These are phyloP conservation scores for Solanum lignicaule DNA, from an alignment of 257 asterid genomes.

Conservation along the genomic window DNA sequence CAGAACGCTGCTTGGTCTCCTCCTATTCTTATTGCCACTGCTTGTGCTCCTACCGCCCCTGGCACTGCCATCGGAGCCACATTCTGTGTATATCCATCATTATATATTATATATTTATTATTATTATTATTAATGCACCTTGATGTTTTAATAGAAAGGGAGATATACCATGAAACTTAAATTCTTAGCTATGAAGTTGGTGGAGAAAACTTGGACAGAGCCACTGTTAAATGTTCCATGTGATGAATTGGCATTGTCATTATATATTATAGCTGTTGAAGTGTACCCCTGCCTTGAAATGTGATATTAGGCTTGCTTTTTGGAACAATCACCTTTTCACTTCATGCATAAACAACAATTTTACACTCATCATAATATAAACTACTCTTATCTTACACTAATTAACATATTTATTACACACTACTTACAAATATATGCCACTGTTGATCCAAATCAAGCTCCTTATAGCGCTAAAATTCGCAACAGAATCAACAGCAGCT, in stretches of 20 bases:
- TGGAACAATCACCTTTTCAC: conserved; percentile 77
- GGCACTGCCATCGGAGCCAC: conserved; percentile 79
- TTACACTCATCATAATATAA: background rate
- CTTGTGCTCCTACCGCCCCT: conserved; percentile 84
- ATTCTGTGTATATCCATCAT: conserved; percentile 28
- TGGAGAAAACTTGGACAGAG: conserved; percentile 75
- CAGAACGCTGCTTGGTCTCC: conserved; percentile 81
- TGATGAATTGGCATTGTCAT: conserved; percentile 79
- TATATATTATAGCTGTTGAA: conserved; percentile 82
- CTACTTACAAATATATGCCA: conserved; percentile 79
- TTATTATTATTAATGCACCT: no score
- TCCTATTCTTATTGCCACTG: conserved; percentile 68
- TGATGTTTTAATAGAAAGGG: no score
- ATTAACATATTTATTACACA: background rate
- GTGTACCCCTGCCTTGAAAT: conserved; percentile 93
- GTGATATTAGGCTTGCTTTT: conserved; percentile 67
- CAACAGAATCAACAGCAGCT: conserved; percentile 80
- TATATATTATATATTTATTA: no score
- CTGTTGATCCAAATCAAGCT: conserved; percentile 66
- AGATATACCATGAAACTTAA: conserved; percentile 72
- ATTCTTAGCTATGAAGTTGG: conserved; percentile 78
- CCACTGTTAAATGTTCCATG: conserved; percentile 82
- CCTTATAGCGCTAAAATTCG: conserved; percentile 38
- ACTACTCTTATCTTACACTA: background rate
- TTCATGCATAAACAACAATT: conserved; percentile 2